Conservation (phyloP, 768 basidiomycete genomes). For the Phylloporus sp. region DNA sequence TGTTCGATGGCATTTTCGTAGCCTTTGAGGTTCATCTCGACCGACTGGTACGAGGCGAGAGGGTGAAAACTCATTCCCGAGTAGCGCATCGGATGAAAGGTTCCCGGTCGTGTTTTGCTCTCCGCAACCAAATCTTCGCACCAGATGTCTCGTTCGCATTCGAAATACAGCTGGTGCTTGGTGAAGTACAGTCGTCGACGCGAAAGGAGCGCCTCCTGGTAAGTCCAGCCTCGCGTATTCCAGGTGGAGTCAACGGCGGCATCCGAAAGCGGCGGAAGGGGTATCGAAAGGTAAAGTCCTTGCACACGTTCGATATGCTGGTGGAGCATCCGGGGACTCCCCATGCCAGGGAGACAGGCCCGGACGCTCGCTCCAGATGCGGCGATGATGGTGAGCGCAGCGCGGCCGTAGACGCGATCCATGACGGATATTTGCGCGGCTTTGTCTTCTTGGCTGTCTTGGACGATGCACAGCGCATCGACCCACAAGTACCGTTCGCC, state of each 20-base stretch:
- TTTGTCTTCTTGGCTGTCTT: slow-evolving; percentile 20
- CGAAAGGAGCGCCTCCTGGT: slow-evolving; percentile 19
- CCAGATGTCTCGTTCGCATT: slow-evolving; percentile 18
- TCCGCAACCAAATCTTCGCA: slow-evolving; percentile 23
- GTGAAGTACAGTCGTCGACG: slow-evolving; percentile 21
- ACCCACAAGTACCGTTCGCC: slow-evolving; percentile 25
- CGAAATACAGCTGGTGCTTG: slow-evolving; percentile 19
- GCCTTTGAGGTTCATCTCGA: background rate
- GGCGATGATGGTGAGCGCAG: slow-evolving; percentile 18
- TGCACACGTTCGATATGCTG: slow-evolving; percentile 20
- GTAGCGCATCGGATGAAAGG: slow-evolving; percentile 8
- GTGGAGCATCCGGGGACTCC: slow-evolving; percentile 7
- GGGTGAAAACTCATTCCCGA: background rate
- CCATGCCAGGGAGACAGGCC: slow-evolving; percentile 11
- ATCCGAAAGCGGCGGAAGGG: slow-evolving; percentile 12
- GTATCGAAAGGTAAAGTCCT: slow-evolving; percentile 19
- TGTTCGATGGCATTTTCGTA: slow-evolving; percentile 7
- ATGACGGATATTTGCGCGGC: slow-evolving; percentile 13
- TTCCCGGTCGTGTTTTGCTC: background rate
- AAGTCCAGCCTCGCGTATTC: slow-evolving; percentile 23
- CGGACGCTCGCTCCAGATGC: slow-evolving; percentile 12
- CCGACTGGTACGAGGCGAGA: background rate
- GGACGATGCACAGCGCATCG: slow-evolving; percentile 22
- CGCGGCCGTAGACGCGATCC: slow-evolving; percentile 17
- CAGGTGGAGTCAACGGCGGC: slow-evolving; percentile 8